These are phyloP conservation scores for Sisymbrium altissimum DNA, from an alignment of 345 rosid species.

Conservation along the genomic window DNA sequence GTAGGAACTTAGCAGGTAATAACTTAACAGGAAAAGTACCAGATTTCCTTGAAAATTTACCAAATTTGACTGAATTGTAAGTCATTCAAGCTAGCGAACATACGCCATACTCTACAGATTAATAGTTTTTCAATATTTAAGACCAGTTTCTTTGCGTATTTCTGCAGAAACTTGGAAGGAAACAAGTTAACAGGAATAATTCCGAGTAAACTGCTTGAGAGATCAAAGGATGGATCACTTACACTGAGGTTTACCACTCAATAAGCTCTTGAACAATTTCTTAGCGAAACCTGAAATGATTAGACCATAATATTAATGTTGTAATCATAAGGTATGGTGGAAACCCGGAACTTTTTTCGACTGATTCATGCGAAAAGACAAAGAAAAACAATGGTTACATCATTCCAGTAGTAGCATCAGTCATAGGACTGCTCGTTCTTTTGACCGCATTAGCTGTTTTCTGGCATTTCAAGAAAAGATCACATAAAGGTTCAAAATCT, in stretches of 20 bases:
- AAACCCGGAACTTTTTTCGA: slow-evolving; percentile 34
- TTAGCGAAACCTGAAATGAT: no score
- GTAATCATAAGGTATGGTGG: slow-evolving; percentile 7
- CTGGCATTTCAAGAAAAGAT: slow-evolving; percentile 18
- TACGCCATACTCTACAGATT: no score
- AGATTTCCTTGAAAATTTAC: slow-evolving; percentile 32
- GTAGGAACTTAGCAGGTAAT: slow-evolving; percentile 57
- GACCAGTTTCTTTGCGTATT: neutral
- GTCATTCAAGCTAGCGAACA: slow-evolving; percentile 7
- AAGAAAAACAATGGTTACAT: slow-evolving; percentile 22
- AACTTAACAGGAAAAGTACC: slow-evolving; percentile 45
- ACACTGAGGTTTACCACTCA: slow-evolving; percentile 25
- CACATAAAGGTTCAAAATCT: no score
- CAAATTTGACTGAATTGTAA: slow-evolving; percentile 42
- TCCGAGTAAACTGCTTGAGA: slow-evolving; percentile 37
- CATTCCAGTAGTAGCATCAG: slow-evolving; percentile 38
- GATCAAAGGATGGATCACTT: slow-evolving; percentile 24
- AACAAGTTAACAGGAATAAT: slow-evolving; percentile 40
- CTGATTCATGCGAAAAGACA: slow-evolving; percentile 29
- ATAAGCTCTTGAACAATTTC: neutral
- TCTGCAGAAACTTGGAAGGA: slow-evolving; percentile 38
- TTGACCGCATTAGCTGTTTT: slow-evolving; percentile 13
- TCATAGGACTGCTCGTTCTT: slow-evolving; percentile 22
- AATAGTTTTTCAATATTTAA: no score
- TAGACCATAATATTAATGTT: no score